Conservation (phyloP, 805 yeast genomes). For the Spathaspora arborariae region DNA sequence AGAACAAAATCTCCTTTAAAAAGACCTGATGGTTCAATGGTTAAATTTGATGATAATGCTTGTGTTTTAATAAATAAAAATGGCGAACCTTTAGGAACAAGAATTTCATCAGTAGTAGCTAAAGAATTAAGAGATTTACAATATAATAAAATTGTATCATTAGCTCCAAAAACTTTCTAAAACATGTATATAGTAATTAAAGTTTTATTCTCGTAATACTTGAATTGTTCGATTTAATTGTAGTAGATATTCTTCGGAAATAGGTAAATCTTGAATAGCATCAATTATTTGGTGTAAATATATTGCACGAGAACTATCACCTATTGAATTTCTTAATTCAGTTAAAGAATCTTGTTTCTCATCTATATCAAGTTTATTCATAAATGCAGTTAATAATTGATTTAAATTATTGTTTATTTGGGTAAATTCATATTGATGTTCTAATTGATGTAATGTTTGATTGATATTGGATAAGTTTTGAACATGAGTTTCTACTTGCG, state of each 20-base stretch:
- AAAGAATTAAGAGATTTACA: constrained; percentile 82
- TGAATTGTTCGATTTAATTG: constrained; percentile 4
- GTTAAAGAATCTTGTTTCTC: not conserved
- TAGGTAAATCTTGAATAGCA: not conserved
- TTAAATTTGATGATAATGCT: constrained; percentile 93
- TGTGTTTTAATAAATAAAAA: constrained; percentile 91
- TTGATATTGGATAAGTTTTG: constrained; percentile 4
- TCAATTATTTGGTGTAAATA: not conserved
- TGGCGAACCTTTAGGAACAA: constrained; percentile 91
- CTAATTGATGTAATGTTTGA: too few species aligned
- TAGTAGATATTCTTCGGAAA: not conserved
- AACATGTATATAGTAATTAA: constrained; percentile 2
- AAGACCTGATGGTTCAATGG: constrained; percentile 82
- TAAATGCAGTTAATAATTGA: not conserved
- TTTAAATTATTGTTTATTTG: not conserved
- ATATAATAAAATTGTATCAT: constrained; percentile 78
- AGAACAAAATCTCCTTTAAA: constrained; percentile 78
- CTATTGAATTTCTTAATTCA: not conserved
- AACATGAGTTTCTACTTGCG: constrained; percentile 8
- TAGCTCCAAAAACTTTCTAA: constrained; percentile 69
- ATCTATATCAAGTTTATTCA: not conserved
- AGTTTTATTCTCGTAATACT: not conserved
- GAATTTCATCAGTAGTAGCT: constrained; percentile 88
- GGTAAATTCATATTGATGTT: too few species aligned
- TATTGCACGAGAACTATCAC: not conserved